Percentiles rank a stretch among this genome's conserved stretches.
Conservation (phyloP, 495 filamentous ascomycete genomes). For the Pseudomonodictys pantanalensis region DNA sequence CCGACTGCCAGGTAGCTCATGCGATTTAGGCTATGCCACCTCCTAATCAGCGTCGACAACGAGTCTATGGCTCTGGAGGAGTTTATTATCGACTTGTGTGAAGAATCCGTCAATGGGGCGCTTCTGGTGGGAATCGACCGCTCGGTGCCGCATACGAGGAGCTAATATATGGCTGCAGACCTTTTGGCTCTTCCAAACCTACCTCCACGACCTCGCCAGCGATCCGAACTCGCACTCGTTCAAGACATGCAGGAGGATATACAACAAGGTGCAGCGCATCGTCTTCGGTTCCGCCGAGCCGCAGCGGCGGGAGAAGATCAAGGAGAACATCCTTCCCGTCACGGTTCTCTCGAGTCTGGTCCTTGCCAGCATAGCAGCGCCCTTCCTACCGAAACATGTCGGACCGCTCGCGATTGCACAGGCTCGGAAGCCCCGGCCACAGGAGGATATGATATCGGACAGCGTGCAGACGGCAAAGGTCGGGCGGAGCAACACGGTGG, state of each 20-base stretch:
- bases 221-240: slow-evolving; percentile 68
- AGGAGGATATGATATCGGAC: slow-evolving; percentile 55
- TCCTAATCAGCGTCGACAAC: slow-evolving; percentile 74
- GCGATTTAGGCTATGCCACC: slow-evolving; percentile 60
- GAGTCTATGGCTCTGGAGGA: slow-evolving; percentile 81
- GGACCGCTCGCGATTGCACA: slow-evolving; percentile 72
- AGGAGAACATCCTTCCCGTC: slow-evolving; percentile 70
- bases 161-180: slow-evolving; percentile 51
- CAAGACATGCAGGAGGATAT: slow-evolving; percentile 68
- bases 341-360: slow-evolving; percentile 70
- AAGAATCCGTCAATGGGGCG: slow-evolving; percentile 74
- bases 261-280: slow-evolving; percentile 77
- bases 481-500: slow-evolving; percentile 62
- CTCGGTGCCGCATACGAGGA: neutral
- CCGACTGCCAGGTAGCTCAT: slow-evolving; percentile 14
- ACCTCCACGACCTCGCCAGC: slow-evolving; percentile 68
- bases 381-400: slow-evolving; percentile 49
- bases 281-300: slow-evolving; percentile 67
- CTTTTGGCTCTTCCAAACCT: slow-evolving; percentile 80
- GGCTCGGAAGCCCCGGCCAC: slow-evolving; percentile 62
- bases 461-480: slow-evolving; percentile 50
- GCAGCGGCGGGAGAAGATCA: slow-evolving; percentile 62
- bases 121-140: slow-evolving; percentile 56
- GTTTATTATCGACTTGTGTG: slow-evolving; percentile 74
- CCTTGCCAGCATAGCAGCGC: slow-evolving; percentile 56